These are phyloP conservation scores for Dacryopinax spathularia DNA, from an alignment of 768 basidiomycete species.

Conservation along the genomic window DNA sequence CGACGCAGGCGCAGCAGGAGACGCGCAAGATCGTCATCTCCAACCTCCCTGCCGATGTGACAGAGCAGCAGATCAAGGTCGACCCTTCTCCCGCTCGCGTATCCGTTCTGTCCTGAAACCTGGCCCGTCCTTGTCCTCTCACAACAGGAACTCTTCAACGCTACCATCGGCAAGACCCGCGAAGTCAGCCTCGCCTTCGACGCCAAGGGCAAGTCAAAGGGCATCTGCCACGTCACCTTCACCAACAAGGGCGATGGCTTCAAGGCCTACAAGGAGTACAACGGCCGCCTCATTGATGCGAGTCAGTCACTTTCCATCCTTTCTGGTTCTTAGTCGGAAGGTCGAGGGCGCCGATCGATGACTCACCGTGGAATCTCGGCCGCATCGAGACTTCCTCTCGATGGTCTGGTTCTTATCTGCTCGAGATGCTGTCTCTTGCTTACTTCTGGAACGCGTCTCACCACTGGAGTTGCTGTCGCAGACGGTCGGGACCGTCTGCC, in stretches of 20 bases:
- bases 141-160: constrained; percentile 74
- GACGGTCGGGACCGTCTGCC: too few relatives aligned
- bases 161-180: constrained; percentile 75
- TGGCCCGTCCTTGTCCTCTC: constrained; percentile 6
- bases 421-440: neutral
- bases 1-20: constrained; percentile 19
- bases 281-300: constrained; percentile 99
- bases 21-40: constrained; percentile 92
- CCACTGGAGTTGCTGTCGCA: neutral
- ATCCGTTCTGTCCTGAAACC: neutral
- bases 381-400: neutral
- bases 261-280: constrained; percentile 86
- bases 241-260: constrained; percentile 73
- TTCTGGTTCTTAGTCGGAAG: constrained; percentile 16
- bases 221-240: constrained; percentile 78
- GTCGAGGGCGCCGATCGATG: neutral
- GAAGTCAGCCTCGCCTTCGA: constrained; percentile 81
- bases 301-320: constrained; percentile 69
- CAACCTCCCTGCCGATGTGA: constrained; percentile 85
- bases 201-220: constrained; percentile 73
- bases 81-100: constrained; percentile 14
- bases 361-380: neutral
- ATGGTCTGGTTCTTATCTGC: neutral
- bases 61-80: constrained; percentile 86
- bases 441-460: neutral